These are phyloP conservation scores for Cercospora zeae-maydis DNA, from an alignment of 2,329 filamentous ascomycete species.

Conservation along the genomic window DNA sequence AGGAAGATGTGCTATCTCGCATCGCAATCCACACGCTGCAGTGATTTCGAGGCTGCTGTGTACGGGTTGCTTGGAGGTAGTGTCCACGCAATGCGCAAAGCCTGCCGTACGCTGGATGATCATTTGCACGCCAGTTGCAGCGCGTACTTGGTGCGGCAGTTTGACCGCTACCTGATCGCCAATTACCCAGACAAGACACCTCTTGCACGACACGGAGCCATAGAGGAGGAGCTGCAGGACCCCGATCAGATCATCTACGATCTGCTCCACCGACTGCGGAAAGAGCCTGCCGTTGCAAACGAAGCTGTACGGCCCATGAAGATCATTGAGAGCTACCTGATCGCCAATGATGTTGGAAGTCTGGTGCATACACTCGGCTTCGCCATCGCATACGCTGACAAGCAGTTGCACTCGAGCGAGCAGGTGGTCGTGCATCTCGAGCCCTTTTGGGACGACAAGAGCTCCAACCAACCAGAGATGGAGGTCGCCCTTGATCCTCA, in stretches of 20 bases:
- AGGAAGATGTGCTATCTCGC: slow-evolving; percentile 73
- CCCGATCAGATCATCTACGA: slow-evolving; percentile 34
- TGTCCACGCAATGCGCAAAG: slow-evolving; percentile 68
- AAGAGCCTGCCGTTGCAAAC: slow-evolving; percentile 52
- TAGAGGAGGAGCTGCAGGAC: slow-evolving; percentile 63
- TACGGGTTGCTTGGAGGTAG: slow-evolving; percentile 90
- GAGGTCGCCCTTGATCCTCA: slow-evolving; percentile 41
- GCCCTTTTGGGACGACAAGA: slow-evolving; percentile 19
- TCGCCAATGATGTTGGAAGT: slow-evolving; percentile 56
- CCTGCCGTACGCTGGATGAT: slow-evolving; percentile 80
- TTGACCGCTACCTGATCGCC: slow-evolving; percentile 65
- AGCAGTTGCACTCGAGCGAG: slow-evolving; percentile 27
- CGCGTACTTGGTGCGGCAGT: slow-evolving; percentile 73
- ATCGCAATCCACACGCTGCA: slow-evolving; percentile 61
- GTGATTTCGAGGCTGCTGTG: slow-evolving; percentile 81
- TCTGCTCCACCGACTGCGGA: slow-evolving; percentile 60
- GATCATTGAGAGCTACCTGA: slow-evolving; percentile 70
- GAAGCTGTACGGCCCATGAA: slow-evolving; percentile 67
- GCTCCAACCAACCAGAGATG: slow-evolving; percentile 27
- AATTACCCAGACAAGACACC: slow-evolving; percentile 55
- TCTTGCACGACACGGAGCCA: slow-evolving; percentile 56
- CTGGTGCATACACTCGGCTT: slow-evolving; percentile 45
- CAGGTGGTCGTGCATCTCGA: slow-evolving; percentile 28
- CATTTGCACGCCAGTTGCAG: slow-evolving; percentile 85
- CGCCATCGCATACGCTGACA: slow-evolving; percentile 40